These are phyloP conservation scores for Sordariomycetes sp. DNA, from an alignment of 2,329 filamentous ascomycete species.

Conservation along the genomic window DNA sequence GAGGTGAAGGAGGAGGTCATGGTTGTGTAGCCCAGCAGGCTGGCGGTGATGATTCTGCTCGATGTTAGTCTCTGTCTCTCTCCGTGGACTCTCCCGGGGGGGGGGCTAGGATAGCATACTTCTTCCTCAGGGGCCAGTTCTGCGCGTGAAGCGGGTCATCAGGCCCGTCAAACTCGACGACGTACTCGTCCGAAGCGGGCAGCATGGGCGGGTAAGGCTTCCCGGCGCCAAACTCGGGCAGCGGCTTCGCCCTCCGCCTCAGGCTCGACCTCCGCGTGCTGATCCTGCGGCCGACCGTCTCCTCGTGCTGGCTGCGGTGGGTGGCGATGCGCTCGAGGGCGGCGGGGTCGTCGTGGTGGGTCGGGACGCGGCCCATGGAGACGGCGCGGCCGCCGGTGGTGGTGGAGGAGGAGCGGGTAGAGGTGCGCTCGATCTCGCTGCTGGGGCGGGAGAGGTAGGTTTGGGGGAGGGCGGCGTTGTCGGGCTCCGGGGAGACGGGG, in stretches of 20 bases:
- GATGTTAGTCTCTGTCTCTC: constrained; percentile 11
- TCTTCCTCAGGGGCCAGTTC: constrained; percentile 74
- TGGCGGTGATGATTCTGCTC: constrained; percentile 43
- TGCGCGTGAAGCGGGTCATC: constrained; percentile 76
- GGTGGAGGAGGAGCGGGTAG: constrained; percentile 35
- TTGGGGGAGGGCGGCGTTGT: constrained; percentile 3
- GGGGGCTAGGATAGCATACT: constrained; percentile 22
- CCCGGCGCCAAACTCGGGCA: constrained; percentile 60
- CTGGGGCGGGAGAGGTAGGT: constrained; percentile 25
- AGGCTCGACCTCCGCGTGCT: constrained; percentile 15
- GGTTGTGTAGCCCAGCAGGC: constrained; percentile 61
- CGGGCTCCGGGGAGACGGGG: no score
- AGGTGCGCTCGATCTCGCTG: constrained; percentile 47
- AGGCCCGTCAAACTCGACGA: constrained; percentile 74
- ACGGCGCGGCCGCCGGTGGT: constrained; percentile 30
- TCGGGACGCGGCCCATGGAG: constrained; percentile 47
- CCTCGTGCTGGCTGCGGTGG: constrained; percentile 54
- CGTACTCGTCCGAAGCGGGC: constrained; percentile 61
- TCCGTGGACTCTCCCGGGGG: background rate
- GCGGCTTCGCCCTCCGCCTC: constrained; percentile 38
- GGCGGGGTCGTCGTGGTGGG: constrained; percentile 53
- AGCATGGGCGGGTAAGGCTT: constrained; percentile 60
- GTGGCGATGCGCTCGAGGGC: constrained; percentile 63
- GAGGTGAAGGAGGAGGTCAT: constrained; percentile 58
- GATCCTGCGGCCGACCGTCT: constrained; percentile 49